Evolutionary conservation across 1,139 yeast genomes (phyloP).

Genomic region (Candida sanyaensis): DNA sequence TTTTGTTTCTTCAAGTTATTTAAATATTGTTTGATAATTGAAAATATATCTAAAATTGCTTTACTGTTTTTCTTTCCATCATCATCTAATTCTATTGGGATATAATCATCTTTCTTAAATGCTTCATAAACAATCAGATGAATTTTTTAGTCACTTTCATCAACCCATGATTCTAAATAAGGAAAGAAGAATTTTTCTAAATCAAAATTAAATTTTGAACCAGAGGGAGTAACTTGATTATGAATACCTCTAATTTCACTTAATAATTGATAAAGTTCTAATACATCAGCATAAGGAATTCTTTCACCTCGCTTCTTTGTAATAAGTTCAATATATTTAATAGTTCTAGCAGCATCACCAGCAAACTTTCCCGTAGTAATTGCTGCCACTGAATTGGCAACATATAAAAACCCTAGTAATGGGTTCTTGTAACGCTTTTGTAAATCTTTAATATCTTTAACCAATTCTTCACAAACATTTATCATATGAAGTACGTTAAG

Average conservation of each 20-base stretch:
- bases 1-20: slow-evolving; percentile 43
- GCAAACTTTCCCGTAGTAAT: slow-evolving; percentile 62
- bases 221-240: slow-evolving; percentile 46
- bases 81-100: slow-evolving; percentile 49
- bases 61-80: slow-evolving; percentile 43
- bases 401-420: slow-evolving; percentile 56
- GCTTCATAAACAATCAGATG: slow-evolving; percentile 55
- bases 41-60: slow-evolving; percentile 69
- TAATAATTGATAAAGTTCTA: slow-evolving; percentile 59
- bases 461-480: slow-evolving; percentile 58
- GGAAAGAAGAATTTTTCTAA: slow-evolving; percentile 63
- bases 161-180: slow-evolving; percentile 58
- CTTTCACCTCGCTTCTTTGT: slow-evolving; percentile 35
- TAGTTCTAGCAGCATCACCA: slow-evolving; percentile 63
- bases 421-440: slow-evolving; percentile 67
- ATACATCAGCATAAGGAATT: slow-evolving; percentile 59
- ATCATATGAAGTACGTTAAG: slow-evolving; percentile 59
- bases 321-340: slow-evolving; percentile 54
- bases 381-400: slow-evolving; percentile 57
- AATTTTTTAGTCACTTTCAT: slow-evolving; percentile 52
- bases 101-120: slow-evolving; percentile 55
- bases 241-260: slow-evolving; percentile 57
- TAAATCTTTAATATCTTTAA: slow-evolving; percentile 49
- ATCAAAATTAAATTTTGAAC: slow-evolving; percentile 49
- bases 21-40: slow-evolving; percentile 60